These are phyloP conservation scores for Manihot esculenta DNA, from an alignment of 441 rosid genomes.

Conservation along the genomic window DNA sequence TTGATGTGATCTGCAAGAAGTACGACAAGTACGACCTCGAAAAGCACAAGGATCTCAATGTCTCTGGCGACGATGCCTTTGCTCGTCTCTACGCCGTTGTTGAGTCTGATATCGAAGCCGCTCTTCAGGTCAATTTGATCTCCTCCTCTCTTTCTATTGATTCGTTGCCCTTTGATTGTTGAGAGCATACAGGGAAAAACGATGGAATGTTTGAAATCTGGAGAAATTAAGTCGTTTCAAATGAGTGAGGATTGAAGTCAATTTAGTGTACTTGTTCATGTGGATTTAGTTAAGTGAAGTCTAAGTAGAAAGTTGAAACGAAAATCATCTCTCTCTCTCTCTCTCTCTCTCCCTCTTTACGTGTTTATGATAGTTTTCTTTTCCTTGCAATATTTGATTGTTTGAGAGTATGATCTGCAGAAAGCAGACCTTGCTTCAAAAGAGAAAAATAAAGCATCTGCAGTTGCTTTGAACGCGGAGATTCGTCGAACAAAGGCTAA, in stretches of 20 bases:
- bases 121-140: slow-evolving; percentile 58
- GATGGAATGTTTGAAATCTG: background rate
- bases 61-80: slow-evolving; percentile 91
- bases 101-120: slow-evolving; percentile 70
- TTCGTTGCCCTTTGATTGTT: slow-evolving; percentile 2
- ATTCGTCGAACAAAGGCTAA: slow-evolving; percentile 86
- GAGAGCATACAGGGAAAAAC: no score
- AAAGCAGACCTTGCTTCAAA: slow-evolving; percentile 79
- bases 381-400: background rate
- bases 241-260: background rate
- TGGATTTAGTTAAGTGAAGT: background rate
- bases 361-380: no score
- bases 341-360: no score
- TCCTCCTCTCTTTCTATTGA: slow-evolving; percentile 15
- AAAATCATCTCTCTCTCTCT: slow-evolving; percentile 12
- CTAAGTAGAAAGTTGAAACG: background rate
- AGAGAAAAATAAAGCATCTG: slow-evolving; percentile 82
- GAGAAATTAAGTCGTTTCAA: slow-evolving; percentile 7
- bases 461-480: slow-evolving; percentile 91
- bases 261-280: slow-evolving; percentile 2
- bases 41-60: slow-evolving; percentile 70
- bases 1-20: slow-evolving; percentile 91
- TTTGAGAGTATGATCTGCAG: slow-evolving; percentile 47
- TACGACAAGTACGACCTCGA: slow-evolving; percentile 93
- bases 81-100: slow-evolving; percentile 73